These are phyloP conservation scores for Austroboletus novae-zelandiae DNA, from an alignment of 1,284 basidiomycete species.

Conservation along the genomic window DNA sequence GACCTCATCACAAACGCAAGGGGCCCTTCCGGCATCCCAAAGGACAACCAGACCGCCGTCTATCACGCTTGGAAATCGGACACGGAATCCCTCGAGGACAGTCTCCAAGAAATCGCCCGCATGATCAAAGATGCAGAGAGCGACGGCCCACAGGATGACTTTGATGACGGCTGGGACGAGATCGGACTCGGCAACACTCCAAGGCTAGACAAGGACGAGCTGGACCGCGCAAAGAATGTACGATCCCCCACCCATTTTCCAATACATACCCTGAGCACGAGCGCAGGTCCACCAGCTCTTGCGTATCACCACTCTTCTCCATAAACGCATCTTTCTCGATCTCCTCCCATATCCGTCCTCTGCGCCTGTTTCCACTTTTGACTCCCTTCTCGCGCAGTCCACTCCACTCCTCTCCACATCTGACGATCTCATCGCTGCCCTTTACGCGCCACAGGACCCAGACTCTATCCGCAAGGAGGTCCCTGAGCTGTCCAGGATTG, in stretches of 20 bases:
- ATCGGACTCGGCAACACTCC: constrained; percentile 44
- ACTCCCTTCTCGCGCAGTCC: constrained; percentile 51
- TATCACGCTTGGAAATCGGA: constrained; percentile 54
- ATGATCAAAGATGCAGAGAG: constrained; percentile 45
- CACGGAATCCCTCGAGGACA: constrained; percentile 59
- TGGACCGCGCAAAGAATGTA: constrained; percentile 53
- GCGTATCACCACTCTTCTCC: constrained; percentile 58
- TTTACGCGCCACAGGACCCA: constrained; percentile 61
- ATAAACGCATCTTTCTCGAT: constrained; percentile 56
- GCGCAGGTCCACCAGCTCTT: constrained; percentile 54
- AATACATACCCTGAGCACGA: constrained; percentile 5
- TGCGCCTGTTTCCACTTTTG: constrained; percentile 36
- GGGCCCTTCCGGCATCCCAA: constrained; percentile 45
- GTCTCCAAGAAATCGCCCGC: constrained; percentile 53
- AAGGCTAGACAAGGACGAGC: constrained; percentile 43
- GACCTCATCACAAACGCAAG: constrained; percentile 58
- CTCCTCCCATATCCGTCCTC: constrained; percentile 38
- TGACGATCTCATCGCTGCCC: constrained; percentile 62
- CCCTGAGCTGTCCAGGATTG: constrained; percentile 35
- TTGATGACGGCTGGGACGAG: constrained; percentile 67
- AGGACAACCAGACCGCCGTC: constrained; percentile 60
- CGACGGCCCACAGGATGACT: constrained; percentile 30
- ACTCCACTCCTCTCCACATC: constrained; percentile 48
- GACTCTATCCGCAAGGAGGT: constrained; percentile 41
- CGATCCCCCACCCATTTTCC: constrained; percentile 9